A percentile compares a stretch with the other conserved stretches of the same genome.
Conservation (phyloP, 257 asterid species). For the Solanum piurae region DNA sequence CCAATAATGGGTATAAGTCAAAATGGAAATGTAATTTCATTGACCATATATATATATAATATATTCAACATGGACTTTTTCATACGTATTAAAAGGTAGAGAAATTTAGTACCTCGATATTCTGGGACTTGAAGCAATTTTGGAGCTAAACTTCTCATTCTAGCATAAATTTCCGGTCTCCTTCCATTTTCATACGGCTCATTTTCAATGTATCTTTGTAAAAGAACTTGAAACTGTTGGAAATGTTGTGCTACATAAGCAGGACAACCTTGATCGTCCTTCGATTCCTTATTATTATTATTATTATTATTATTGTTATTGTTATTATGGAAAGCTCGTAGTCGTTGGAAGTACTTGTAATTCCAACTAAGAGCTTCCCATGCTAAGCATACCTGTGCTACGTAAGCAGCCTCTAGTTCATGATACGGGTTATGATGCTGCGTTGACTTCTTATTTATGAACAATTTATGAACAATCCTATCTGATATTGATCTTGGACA, state of each 20-base stretch:
- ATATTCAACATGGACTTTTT: background rate
- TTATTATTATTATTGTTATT: conserved; percentile 13
- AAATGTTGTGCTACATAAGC: conserved; percentile 72
- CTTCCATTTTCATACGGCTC: conserved; percentile 82
- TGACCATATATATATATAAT: background rate
- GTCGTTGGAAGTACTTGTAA: conserved; percentile 54
- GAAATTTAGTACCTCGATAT: conserved; percentile 43
- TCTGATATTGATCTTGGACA: conserved; percentile 83
- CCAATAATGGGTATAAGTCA: background rate
- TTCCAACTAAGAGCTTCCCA: conserved; percentile 99
- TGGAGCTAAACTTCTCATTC: conserved; percentile 58
- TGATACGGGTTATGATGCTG: conserved; percentile 44
- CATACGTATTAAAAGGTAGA: background rate
- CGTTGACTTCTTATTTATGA: conserved; percentile 21
- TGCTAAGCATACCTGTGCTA: conserved; percentile 77
- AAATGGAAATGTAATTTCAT: background rate
- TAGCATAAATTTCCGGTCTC: conserved; percentile 72
- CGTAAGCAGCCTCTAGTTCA: conserved; percentile 73
- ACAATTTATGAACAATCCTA: conserved; percentile 47
- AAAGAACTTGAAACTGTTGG: conserved; percentile 70
- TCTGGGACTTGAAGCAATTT: conserved; percentile 87
- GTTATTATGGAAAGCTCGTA: conserved; percentile 32
- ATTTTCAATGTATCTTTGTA: conserved; percentile 71
- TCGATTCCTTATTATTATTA: conserved; percentile 1
- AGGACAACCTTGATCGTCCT: conserved; percentile 78